Evolutionary conservation across 1,139 yeast genomes (phyloP), one percentile per base, ranked within the genome.

Genomic region (Kluyveromyces marxianus): DNA sequence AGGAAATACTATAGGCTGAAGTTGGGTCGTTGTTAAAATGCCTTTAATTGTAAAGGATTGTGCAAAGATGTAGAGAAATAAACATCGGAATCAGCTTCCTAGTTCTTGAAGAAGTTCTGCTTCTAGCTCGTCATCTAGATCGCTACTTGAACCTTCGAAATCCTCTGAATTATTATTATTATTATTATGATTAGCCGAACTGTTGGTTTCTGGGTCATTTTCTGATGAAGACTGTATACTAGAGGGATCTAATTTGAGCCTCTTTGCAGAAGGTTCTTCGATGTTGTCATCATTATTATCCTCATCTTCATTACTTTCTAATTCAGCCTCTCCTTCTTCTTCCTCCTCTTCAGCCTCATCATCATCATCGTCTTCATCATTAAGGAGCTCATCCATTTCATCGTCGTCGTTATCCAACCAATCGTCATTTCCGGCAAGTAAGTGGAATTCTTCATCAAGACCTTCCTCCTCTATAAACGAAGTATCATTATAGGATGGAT

Each of bases 101-200:
- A 63, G 48, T 46, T 63, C 65, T 36, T 57, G 56, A 42, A 65
- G 44, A 25, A 70, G 58, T 50, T 70, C 74, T 31, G 66, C 68
- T 43, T 70, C 72, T 39, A 70, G 54, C 35, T 59, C 67, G 38
- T 32, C 39, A 26, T 41, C 44, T 3, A 46, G 42, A 31, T 47
- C 41, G 10, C 37, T 48, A 8, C 48, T 54, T 8, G 48, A 42
- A 21, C 4, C 14, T 10, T 32, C 34, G 31, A 7, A 7, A 2
- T 29, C 31, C 31, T 29, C 31, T 7, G 7, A 32, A 4, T 32
- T n/a, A 21, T 32, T 21, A 10, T 7, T 21, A 10, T 7, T 21
- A 3, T 21, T 21, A 10, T 32, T n/a, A 6, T 32, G 5, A 4
- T 6, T 5, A 4, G 7, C 34, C 7, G 8, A 21, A n/a, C 34